Conservation (phyloP, 202 grass and related monocot species). For the Musa balbisiana region DNA sequence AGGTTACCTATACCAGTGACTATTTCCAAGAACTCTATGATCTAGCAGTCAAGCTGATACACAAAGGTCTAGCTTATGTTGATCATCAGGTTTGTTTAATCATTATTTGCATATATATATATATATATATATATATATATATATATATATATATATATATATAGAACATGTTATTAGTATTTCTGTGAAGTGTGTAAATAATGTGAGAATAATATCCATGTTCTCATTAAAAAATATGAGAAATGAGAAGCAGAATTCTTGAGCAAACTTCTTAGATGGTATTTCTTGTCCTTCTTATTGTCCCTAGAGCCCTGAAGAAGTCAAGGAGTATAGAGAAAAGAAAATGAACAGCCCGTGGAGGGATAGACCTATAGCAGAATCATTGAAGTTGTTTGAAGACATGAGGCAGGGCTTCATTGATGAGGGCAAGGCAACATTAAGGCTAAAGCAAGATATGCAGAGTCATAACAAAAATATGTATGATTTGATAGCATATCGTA, state of each 20-base stretch:
- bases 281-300: not conserved
- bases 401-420: constrained; percentile 72
- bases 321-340: constrained; percentile 87
- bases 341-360: constrained; percentile 91
- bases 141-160: not conserved
- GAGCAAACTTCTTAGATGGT: not conserved
- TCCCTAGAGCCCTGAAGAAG: constrained; percentile 33
- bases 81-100: constrained; percentile 73
- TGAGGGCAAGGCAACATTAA: constrained; percentile 72
- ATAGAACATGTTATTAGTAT: not conserved
- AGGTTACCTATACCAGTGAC: constrained; percentile 83
- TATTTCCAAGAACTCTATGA: constrained; percentile 93
- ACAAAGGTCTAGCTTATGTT: constrained; percentile 82
- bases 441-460: constrained; percentile 96
- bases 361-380: constrained; percentile 68
- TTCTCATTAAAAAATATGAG: not conserved
- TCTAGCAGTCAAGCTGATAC: constrained; percentile 78
- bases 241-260: constrained; percentile 1
- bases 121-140: not conserved
- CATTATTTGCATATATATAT: not conserved
- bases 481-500: constrained; percentile 89
- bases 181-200: not conserved
- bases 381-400: constrained; percentile 76
- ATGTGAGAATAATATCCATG: not conserved
- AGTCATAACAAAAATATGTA: constrained; percentile 95